Percentiles rank a stretch among this genome's conserved stretches.
These are phyloP conservation scores for Asterella californica DNA, from an alignment of 225 moss, liverwort and hornwort genomes.

Conservation along the genomic window DNA sequence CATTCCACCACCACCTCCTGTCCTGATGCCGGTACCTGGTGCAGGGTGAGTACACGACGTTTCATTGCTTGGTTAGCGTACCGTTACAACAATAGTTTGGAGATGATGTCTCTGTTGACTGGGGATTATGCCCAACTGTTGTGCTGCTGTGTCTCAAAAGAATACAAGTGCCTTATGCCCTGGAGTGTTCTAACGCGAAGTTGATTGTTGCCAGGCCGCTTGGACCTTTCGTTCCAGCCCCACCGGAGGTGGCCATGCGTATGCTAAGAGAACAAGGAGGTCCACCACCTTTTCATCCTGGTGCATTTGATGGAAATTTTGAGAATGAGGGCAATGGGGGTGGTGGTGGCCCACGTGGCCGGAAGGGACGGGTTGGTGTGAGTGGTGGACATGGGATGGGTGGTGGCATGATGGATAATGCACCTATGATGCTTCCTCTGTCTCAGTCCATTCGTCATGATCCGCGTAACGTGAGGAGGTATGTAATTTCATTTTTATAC, in stretches of 20 bases:
- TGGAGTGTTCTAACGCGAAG: neutral
- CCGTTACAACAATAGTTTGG: neutral
- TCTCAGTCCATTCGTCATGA: constrained; percentile 78
- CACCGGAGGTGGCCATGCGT: constrained; percentile 96
- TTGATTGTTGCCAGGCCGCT: constrained; percentile 53
- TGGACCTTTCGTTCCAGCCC: constrained; percentile 98
- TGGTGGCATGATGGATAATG: constrained; percentile 78
- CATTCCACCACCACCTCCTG: constrained; percentile 98
- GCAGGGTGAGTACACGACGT: constrained; percentile 66
- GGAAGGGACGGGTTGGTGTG: constrained; percentile 65
- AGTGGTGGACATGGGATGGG: constrained; percentile 73
- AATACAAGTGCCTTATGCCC: neutral
- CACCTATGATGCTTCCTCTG: constrained; percentile 85
- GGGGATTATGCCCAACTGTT: neutral
- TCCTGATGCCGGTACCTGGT: constrained; percentile 99
- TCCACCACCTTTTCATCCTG: constrained; percentile 83
- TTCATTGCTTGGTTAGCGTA: neutral
- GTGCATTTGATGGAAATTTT: constrained; percentile 76
- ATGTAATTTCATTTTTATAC: neutral
- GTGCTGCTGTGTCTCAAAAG: neutral
- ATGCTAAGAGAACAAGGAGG: constrained; percentile 89
- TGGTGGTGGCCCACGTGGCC: constrained; percentile 61
- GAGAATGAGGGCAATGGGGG: constrained; percentile 82
- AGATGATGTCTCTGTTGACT: neutral
- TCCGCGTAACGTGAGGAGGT: constrained; percentile 95